A percentile compares a stretch with the other conserved stretches of the same genome.
phyloP scores from a whole-genome alignment of 352 stramenopile species.

The Globisporangium viniferum region DNA sequence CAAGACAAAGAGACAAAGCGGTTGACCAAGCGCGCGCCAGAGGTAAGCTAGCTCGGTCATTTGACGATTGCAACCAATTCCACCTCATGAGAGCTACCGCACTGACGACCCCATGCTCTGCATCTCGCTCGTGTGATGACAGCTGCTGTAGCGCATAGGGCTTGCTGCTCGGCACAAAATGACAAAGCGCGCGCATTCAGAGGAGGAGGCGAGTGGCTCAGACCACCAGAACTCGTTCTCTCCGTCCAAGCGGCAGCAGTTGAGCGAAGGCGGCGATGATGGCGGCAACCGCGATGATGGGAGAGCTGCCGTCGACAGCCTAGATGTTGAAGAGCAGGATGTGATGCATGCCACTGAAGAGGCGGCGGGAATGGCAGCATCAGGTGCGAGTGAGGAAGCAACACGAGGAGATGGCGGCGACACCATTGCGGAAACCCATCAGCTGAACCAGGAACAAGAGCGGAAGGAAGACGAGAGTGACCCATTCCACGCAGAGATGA shows the following conservation, averaged over 20 bases:
- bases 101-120: background rate
- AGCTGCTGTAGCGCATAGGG: background rate
- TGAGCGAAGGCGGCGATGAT: background rate
- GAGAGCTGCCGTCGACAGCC: background rate
- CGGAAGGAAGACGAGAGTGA: background rate
- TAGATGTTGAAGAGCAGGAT: background rate
- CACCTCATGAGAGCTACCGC: background rate
- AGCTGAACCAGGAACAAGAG: background rate
- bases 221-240: background rate
- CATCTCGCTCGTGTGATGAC: background rate
- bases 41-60: background rate
- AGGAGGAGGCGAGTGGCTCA: background rate
- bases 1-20: no score
- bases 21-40: no score
- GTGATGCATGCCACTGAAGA: background rate
- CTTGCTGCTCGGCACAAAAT: background rate
- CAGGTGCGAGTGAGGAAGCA: background rate
- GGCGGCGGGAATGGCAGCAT: no score
- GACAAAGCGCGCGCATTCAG: background rate
- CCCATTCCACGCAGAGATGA: background rate
- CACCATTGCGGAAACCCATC: background rate
- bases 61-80: background rate
- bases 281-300: background rate
- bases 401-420: background rate
- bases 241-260: constrained; percentile 2